phyloP scores from a whole-genome alignment of 768 basidiomycete species.

The Dendrothele bispora region DNA sequence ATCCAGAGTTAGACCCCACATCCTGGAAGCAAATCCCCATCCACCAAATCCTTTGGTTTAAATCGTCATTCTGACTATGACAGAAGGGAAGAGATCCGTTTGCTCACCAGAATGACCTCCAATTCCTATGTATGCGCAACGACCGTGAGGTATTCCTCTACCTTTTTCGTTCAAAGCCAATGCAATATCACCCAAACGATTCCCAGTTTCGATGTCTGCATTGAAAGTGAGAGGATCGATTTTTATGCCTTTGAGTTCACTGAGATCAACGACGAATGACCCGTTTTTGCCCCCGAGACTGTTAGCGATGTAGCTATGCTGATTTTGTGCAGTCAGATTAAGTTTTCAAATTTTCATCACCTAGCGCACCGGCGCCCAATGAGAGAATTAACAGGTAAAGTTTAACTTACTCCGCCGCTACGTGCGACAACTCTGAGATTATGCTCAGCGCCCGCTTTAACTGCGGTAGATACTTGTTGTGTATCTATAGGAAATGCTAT shows the following conservation, averaged over 20 bases:
- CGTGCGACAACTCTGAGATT: slow-evolving; percentile 19
- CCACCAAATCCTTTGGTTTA: slow-evolving; percentile 21
- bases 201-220: slow-evolving; percentile 39
- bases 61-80: neutral
- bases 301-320: slow-evolving; percentile 47
- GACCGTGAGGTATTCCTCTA: slow-evolving; percentile 42
- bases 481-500: slow-evolving; percentile 18
- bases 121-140: slow-evolving; percentile 45
- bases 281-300: slow-evolving; percentile 42
- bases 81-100: slow-evolving; percentile 1
- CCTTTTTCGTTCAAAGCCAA: slow-evolving; percentile 31
- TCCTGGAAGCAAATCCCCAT: slow-evolving; percentile 24
- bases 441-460: slow-evolving; percentile 18
- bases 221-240: slow-evolving; percentile 27
- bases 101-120: slow-evolving; percentile 42
- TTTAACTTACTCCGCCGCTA: slow-evolving; percentile 21
- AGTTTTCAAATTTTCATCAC: neutral
- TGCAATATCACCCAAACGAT: slow-evolving; percentile 38
- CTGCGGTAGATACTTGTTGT: slow-evolving; percentile 17
- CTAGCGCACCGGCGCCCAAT: neutral
- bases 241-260: slow-evolving; percentile 31
- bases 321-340: neutral
- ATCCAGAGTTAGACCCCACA: slow-evolving; percentile 29
- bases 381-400: neutral
- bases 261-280: slow-evolving; percentile 40